These are phyloP conservation scores for Breynia disticha DNA, from an alignment of 441 rosid genomes.

Conservation along the genomic window DNA sequence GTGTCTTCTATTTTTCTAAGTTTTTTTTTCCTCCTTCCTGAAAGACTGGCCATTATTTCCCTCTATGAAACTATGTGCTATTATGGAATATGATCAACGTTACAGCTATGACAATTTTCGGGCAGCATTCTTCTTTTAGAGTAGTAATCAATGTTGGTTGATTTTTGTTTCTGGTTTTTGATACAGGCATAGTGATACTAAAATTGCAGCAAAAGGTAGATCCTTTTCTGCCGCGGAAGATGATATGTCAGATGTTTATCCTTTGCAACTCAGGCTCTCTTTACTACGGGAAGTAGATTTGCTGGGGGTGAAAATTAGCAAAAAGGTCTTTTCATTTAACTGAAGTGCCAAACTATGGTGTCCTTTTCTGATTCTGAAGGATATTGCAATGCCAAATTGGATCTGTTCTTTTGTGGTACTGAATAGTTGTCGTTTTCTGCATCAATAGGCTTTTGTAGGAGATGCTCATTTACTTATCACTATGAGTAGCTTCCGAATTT, in stretches of 20 bases:
- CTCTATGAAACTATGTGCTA: no score
- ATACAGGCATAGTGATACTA: constrained; percentile 70
- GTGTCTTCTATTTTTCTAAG: no score
- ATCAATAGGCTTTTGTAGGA: no score
- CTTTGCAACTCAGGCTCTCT: constrained; percentile 78
- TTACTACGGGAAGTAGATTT: constrained; percentile 54
- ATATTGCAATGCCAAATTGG: constrained; percentile 7
- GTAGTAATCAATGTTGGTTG: constrained; percentile 1
- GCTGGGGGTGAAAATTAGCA: constrained; percentile 76
- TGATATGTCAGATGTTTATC: constrained; percentile 93
- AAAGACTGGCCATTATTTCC: no score
- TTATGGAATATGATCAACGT: no score
- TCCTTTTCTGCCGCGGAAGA: constrained; percentile 73
- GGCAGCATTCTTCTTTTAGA: no score
- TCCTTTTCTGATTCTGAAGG: constrained; percentile 14
- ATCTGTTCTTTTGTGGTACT: not conserved
- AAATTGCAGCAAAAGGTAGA: constrained; percentile 50
- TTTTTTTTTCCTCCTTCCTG: no score
- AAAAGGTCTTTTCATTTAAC: constrained; percentile 48
- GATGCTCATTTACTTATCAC: no score
- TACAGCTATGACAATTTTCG: no score
- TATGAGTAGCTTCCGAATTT: no score
- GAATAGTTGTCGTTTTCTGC: no score
- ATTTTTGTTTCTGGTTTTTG: constrained; percentile 16
- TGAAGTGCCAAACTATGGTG: constrained; percentile 3